Evolutionary conservation across 306 rosid genomes (phyloP).

Genomic region (Begonia peltatifolia): DNA sequence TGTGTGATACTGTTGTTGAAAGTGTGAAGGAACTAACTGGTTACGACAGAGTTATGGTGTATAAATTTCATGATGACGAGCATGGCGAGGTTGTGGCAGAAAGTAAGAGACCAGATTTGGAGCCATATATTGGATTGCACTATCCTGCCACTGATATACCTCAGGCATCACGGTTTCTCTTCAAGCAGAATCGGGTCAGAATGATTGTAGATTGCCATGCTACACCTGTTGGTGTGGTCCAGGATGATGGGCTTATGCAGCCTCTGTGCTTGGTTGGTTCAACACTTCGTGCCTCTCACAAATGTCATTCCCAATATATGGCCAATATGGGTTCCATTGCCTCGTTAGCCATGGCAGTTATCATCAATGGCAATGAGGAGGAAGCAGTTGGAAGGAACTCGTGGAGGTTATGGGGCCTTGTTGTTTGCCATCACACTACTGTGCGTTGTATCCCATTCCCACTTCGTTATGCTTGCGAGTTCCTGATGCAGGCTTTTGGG

Average conservation of each 20-base stretch:
- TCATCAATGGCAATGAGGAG: conserved; percentile 75
- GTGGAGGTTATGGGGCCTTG: conserved; percentile 89
- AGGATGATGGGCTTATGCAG: conserved; percentile 66
- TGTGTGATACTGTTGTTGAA: conserved; percentile 75
- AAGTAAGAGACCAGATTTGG: conserved; percentile 74
- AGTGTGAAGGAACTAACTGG: conserved; percentile 74
- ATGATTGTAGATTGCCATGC: conserved; percentile 94
- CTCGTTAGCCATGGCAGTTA: conserved; percentile 74
- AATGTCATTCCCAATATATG: conserved; percentile 93
- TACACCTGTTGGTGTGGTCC: conserved; percentile 50
- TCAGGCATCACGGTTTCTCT: conserved; percentile 93
- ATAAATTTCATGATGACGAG: conserved; percentile 90
- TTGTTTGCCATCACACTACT: conserved; percentile 93
- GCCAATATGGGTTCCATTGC: conserved; percentile 94
- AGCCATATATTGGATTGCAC: conserved; percentile 91
- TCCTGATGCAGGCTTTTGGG: conserved; percentile 94
- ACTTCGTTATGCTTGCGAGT: conserved; percentile 85
- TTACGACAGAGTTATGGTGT: conserved; percentile 94
- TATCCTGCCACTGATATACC: conserved; percentile 95
- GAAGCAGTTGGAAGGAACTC: conserved; percentile 34
- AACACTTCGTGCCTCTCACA: conserved; percentile 87
- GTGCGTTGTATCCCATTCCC: conserved; percentile 83
- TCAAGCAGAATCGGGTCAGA: conserved; percentile 88
- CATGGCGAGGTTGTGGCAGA: conserved; percentile 97
- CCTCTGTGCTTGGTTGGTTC: conserved; percentile 91